These are phyloP conservation scores for Chytriomyces sp. DNA, from an alignment of 192 early-diverging fungal genomes.

Conservation along the genomic window DNA sequence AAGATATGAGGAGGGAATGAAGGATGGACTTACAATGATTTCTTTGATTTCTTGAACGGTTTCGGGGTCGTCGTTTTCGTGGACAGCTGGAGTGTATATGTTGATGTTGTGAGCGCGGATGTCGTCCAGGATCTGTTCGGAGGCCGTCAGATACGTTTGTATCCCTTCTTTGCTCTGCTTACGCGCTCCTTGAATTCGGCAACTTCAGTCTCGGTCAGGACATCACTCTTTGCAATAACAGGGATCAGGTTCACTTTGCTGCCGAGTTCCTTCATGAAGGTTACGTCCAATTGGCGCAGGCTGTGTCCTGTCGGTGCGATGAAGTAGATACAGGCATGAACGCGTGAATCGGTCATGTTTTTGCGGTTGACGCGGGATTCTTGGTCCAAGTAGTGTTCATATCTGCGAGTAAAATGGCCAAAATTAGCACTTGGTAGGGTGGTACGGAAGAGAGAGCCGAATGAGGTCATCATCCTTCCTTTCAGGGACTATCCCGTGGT, in stretches of 20 bases:
- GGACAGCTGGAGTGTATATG: constrained; percentile 91
- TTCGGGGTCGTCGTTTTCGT: constrained; percentile 96
- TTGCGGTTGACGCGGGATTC: constrained; percentile 66
- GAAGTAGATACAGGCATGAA: constrained; percentile 97
- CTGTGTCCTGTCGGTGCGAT: constrained; percentile 95
- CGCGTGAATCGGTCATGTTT: constrained; percentile 64
- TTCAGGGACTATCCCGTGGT: too few relatives aligned
- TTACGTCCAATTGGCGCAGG: constrained; percentile 91
- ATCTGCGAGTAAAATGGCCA: too few relatives aligned
- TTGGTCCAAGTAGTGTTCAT: constrained; percentile 91
- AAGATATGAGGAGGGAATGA: background rate
- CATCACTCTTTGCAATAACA: constrained; percentile 98
- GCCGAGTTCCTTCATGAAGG: constrained; percentile 95
- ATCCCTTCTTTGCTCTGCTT: background rate
- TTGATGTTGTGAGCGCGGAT: constrained; percentile 91
- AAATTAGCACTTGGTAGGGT: background rate
- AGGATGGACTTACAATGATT: constrained; percentile 68
- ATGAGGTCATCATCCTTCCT: background rate
- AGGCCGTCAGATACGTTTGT: background rate
- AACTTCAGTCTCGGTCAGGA: constrained; percentile 88
- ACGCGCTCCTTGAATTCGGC: constrained; percentile 82
- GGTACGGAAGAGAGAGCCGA: background rate
- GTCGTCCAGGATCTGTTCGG: constrained; percentile 82
- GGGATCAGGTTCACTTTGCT: constrained; percentile 97
- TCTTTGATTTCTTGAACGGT: constrained; percentile 96